Percentiles rank a stretch among this genome's conserved stretches.
These are phyloP conservation scores for Neurospora pannonica DNA, from an alignment of 495 filamentous ascomycete genomes.

Conservation along the genomic window DNA sequence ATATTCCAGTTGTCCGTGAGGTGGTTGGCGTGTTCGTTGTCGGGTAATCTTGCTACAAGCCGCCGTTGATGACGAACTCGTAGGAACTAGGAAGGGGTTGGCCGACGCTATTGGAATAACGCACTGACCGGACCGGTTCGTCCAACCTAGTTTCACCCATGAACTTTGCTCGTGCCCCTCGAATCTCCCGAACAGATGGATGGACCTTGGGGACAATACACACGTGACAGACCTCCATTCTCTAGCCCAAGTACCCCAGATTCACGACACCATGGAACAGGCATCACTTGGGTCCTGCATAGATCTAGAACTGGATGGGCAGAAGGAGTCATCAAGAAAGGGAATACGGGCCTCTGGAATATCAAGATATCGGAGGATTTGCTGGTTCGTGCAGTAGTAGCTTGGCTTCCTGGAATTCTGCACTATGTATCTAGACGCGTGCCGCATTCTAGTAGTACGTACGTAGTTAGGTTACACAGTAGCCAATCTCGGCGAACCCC, in stretches of 20 bases:
- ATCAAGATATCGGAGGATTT: neutral
- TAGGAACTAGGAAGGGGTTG: neutral
- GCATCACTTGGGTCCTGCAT: neutral
- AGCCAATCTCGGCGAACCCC: neutral
- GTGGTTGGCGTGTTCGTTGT: neutral
- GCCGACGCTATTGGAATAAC: neutral
- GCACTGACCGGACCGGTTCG: neutral
- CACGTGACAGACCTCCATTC: neutral
- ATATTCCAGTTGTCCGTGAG: neutral
- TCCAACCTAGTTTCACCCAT: neutral
- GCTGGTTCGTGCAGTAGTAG: neutral
- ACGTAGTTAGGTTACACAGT: neutral
- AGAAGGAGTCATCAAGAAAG: neutral
- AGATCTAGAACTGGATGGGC: neutral
- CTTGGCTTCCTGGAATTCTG: neutral
- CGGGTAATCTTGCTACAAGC: neutral
- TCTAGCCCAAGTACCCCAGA: neutral
- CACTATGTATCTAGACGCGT: neutral
- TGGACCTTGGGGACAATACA: neutral
- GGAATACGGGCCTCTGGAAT: neutral
- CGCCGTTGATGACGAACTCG: neutral
- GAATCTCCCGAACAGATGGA: neutral
- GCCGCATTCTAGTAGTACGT: neutral
- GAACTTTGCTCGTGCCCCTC: neutral
- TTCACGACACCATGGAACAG: neutral